phyloP scores from a whole-genome alignment of 768 basidiomycete genomes.

The Boletus rex-veris region DNA sequence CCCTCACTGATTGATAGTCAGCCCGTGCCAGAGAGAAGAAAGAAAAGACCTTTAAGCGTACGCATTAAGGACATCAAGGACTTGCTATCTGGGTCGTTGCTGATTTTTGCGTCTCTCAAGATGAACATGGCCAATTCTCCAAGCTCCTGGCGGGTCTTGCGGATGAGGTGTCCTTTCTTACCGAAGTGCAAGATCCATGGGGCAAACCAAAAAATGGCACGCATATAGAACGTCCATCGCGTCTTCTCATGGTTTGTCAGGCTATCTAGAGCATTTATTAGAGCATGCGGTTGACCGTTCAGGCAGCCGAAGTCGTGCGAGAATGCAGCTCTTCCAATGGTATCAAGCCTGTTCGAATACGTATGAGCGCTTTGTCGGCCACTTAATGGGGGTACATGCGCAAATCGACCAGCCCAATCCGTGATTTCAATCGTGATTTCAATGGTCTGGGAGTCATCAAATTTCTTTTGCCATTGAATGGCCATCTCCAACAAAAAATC shows the following conservation, averaged over 20 bases:
- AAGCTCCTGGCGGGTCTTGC: slow-evolving; percentile 49
- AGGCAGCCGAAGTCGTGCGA: slow-evolving; percentile 60
- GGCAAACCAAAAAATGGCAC: slow-evolving; percentile 58
- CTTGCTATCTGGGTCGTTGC: slow-evolving; percentile 41
- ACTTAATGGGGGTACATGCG: slow-evolving; percentile 38
- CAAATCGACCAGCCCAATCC: slow-evolving; percentile 57
- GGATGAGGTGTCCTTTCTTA: slow-evolving; percentile 57
- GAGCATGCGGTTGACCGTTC: slow-evolving; percentile 42
- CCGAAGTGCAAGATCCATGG: slow-evolving; percentile 55
- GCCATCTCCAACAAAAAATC: slow-evolving; percentile 34
- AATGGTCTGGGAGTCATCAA: slow-evolving; percentile 40
- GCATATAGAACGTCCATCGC: slow-evolving; percentile 58
- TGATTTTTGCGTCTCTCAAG: slow-evolving; percentile 51
- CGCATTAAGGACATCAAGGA: slow-evolving; percentile 56
- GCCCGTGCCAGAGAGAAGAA: not conserved
- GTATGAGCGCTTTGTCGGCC: not conserved
- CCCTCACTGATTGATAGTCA: slow-evolving; percentile 33
- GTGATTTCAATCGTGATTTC: slow-evolving; percentile 53
- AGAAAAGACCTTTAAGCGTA: slow-evolving; percentile 22
- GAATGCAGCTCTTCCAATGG: slow-evolving; percentile 59
- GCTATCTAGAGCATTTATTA: slow-evolving; percentile 53
- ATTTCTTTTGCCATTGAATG: slow-evolving; percentile 45
- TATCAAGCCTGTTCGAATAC: slow-evolving; percentile 45
- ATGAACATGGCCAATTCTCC: slow-evolving; percentile 49
- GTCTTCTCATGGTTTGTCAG: slow-evolving; percentile 61